Evolutionary conservation across 2,329 filamentous ascomycete species (phyloP).

Genomic region (Fusarium sp.): DNA sequence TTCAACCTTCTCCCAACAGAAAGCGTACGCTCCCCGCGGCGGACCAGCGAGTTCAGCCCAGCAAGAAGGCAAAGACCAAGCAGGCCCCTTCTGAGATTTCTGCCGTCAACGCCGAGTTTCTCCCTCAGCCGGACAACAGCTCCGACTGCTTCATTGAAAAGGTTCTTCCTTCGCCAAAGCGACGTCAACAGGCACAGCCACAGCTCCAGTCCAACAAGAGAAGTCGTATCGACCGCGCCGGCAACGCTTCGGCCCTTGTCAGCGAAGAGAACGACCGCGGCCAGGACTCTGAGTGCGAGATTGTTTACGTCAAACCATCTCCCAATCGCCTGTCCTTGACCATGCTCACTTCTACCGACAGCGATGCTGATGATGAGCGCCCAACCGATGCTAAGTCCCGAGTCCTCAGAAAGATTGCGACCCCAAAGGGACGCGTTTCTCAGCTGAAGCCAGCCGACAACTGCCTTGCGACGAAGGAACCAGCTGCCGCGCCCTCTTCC

Average conservation of each 20-base stretch:
- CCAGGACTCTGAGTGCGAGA: conserved; percentile 14
- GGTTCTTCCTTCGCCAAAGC: conserved; percentile 21
- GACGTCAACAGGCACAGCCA: background rate
- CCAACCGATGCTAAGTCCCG: background rate
- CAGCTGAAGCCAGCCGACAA: background rate
- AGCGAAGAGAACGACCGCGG: background rate
- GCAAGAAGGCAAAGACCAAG: conserved; percentile 19
- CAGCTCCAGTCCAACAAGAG: conserved; percentile 20
- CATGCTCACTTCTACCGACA: background rate
- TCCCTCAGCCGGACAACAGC: conserved; percentile 1
- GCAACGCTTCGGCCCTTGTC: background rate
- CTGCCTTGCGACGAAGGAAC: background rate
- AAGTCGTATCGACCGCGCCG: conserved; percentile 5
- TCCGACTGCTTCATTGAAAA: conserved; percentile 36
- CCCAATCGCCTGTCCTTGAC: conserved; percentile 1
- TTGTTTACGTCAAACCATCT: conserved; percentile 5
- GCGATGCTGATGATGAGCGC: conserved; percentile 9
- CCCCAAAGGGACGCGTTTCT: background rate
- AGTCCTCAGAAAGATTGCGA: conserved; percentile 1
- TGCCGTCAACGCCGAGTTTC: background rate
- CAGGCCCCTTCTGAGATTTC: background rate
- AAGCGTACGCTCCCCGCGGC: conserved; percentile 25
- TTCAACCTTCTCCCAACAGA: conserved; percentile 6
- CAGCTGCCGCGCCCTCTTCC: background rate
- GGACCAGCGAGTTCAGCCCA: conserved; percentile 1